phyloP scores from a whole-genome alignment of 257 asterid species.

The Gardenia jasminoides region DNA sequence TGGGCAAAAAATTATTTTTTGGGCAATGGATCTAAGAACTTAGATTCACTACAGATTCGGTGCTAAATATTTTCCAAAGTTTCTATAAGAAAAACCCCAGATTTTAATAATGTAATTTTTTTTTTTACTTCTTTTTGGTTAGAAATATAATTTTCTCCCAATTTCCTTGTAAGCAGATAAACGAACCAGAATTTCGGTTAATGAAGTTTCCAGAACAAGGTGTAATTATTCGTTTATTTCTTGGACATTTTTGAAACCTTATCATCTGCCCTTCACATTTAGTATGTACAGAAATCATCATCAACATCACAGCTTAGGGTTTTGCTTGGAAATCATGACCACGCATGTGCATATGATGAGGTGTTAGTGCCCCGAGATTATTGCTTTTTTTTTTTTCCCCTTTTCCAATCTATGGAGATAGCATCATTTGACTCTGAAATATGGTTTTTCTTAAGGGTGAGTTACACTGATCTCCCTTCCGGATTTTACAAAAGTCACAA shows the following conservation, averaged over 20 bases:
- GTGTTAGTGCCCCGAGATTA: not conserved
- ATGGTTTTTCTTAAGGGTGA: too few relatives aligned
- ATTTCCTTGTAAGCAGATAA: not conserved
- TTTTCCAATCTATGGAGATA: not conserved
- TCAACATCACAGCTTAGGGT: slow-evolving; percentile 9
- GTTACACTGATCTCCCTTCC: too few relatives aligned
- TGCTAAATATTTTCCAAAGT: not conserved
- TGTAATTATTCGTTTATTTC: not conserved
- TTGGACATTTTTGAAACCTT: not conserved
- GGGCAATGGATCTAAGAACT: slow-evolving; percentile 9
- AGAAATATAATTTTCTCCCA: not conserved
- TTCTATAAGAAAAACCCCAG: not conserved
- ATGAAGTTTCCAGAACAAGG: not conserved
- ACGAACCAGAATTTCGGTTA: not conserved
- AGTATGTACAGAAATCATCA: not conserved
- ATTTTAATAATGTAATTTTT: too few relatives aligned
- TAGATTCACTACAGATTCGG: slow-evolving; percentile 5
- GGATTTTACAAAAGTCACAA: too few relatives aligned
- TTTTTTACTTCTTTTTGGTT: not conserved
- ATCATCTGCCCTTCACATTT: not conserved
- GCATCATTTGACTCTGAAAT: not conserved
- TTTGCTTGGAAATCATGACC: not conserved
- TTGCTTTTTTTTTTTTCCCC: not conserved
- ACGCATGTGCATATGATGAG: not conserved
- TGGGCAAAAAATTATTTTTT: too few relatives aligned